Percentiles rank a stretch among this genome's conserved stretches.
These are phyloP conservation scores for Monilinia laxa DNA, from an alignment of 2,329 filamentous ascomycete genomes.

Conservation along the genomic window DNA sequence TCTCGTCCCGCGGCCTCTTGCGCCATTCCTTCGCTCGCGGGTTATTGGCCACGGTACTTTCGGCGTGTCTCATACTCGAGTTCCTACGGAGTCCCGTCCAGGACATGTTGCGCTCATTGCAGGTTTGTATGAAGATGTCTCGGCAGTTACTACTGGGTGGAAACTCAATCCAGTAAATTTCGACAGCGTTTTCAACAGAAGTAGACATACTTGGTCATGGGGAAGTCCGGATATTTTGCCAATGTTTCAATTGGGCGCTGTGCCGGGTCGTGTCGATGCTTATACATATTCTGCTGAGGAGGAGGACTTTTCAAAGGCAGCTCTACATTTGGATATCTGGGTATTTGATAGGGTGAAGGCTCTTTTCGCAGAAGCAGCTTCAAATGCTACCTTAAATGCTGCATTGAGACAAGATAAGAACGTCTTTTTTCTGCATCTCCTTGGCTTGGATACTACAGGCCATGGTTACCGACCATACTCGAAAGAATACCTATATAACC, in stretches of 20 bases:
- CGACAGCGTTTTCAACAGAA: constrained; percentile 97
- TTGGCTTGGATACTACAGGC: constrained; percentile 88
- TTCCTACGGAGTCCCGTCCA: constrained; percentile 93
- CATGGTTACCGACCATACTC: constrained; percentile 89
- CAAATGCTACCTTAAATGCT: constrained; percentile 70
- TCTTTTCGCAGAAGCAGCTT: constrained; percentile 77
- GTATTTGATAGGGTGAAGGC: constrained; percentile 93
- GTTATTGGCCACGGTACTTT: constrained; percentile 91
- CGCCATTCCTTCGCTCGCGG: constrained; percentile 86
- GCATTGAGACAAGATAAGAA: constrained; percentile 78
- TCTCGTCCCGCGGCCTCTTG: constrained; percentile 73
- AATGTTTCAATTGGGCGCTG: constrained; percentile 95
- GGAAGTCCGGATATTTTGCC: constrained; percentile 95
- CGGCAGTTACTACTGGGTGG: constrained; percentile 95
- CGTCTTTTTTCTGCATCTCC: constrained; percentile 92
- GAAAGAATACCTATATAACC: constrained; percentile 90
- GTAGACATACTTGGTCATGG: constrained; percentile 98
- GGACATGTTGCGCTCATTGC: constrained; percentile 97
- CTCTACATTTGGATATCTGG: constrained; percentile 82
- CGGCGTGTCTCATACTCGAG: constrained; percentile 93
- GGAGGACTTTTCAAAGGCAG: constrained; percentile 87
- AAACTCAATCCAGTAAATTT: constrained; percentile 98
- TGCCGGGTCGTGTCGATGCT: constrained; percentile 83
- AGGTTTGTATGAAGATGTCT: constrained; percentile 96
- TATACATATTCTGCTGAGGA: constrained; percentile 78